Conservation (phyloP, 2,329 filamentous ascomycete genomes). For the Aphanoascus verrucosus region DNA sequence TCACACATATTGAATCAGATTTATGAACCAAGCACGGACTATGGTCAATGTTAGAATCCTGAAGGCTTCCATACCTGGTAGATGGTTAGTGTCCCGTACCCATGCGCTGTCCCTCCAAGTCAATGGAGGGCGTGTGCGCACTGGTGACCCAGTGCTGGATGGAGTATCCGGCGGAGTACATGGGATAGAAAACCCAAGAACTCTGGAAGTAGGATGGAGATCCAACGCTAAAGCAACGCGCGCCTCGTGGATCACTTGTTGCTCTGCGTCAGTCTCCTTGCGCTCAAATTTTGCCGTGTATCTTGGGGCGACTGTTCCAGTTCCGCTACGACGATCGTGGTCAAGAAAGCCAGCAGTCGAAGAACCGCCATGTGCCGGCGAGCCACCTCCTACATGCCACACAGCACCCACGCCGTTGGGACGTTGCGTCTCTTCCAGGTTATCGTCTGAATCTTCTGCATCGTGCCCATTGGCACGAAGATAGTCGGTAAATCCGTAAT, state of each 20-base stretch:
- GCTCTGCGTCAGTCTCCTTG: conserved; percentile 44
- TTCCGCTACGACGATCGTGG: conserved; percentile 53
- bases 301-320: conserved; percentile 58
- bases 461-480: conserved; percentile 1
- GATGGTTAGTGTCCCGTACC: not conserved
- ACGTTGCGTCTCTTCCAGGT: conserved; percentile 20
- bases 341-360: conserved; percentile 47
- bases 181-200: conserved; percentile 46
- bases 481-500: conserved; percentile 17
- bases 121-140: conserved; percentile 23
- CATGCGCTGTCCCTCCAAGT: conserved; percentile 34
- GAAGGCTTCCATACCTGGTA: not conserved
- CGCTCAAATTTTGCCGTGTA: conserved; percentile 48
- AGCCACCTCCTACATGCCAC: conserved; percentile 66
- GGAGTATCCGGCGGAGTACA: conserved; percentile 13
- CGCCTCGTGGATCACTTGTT: conserved; percentile 58
- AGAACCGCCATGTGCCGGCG: conserved; percentile 30
- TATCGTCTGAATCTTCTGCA: not conserved
- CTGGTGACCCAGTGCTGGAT: conserved; percentile 20
- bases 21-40: not conserved
- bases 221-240: conserved; percentile 70
- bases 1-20: no score
- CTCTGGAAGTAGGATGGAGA: conserved; percentile 57
- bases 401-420: conserved; percentile 58
- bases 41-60: not conserved